Evolutionary conservation across 1,284 basidiomycete genomes (phyloP), one percentile per base, ranked within the genome.

Genomic region (Cerrena zonata): DNA sequence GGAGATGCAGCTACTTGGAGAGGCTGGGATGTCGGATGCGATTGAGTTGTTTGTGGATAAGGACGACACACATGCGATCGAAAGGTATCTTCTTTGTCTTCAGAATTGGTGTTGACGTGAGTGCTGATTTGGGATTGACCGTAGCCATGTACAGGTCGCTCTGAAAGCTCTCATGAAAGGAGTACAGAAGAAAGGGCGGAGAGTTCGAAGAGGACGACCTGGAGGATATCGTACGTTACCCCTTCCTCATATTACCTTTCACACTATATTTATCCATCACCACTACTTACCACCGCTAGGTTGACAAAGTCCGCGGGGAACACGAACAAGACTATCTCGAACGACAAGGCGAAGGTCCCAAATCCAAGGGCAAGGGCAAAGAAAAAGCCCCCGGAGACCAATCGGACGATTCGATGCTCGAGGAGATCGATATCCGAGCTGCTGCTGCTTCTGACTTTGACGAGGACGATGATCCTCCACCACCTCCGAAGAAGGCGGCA

Each of bases 21-120:
- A 94, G 69, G 76, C 75, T 39, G 91, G 88, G 18, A 89, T 97
- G 84, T 86, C 86, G 42, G 87, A 92, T 63, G 94, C 94, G 5
- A 92, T 97, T 51, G 87, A 91, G 72, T 78, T 84, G 63, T 96
- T 91, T 69, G 92, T 97, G 51, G 93, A 95, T 66, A 97, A 97
- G 74, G 94, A 95, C 60, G 92, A 94, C 67, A 84, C 81, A 40
- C 89, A 94, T 71, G 89, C 94, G 3, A 94, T 97, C 63, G 82
- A 86, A 55, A 79, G 75, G 93, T 94, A 56, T 58, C 85, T 80
- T 44, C 4, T 24, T 26, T 49, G 27, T 24, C 13, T 42, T 42
- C n/a, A n/a, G 26, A 27, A 13, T 13, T 18, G 22, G 12, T 7
- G 40, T 19, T 4, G n/a, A n/a, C n/a, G n/a, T n/a, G 12, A 18